Evolutionary conservation across 1,284 basidiomycete species (phyloP), one percentile per base, ranked within the genome.

Genomic region (Ganoderma resinaceum): DNA sequence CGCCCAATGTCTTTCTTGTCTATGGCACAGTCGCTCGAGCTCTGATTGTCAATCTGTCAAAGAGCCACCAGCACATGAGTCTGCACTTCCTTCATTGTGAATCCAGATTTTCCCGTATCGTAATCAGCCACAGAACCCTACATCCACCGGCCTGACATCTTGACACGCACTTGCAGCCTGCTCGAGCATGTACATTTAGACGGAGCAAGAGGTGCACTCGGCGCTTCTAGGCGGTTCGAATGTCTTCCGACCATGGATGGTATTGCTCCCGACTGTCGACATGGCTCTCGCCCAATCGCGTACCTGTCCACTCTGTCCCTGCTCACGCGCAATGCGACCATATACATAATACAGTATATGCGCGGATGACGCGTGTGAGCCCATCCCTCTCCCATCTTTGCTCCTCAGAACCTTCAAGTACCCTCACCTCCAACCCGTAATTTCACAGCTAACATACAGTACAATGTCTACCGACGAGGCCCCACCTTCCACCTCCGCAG

Each of bases 391-490:
- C 55, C 33, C 55, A 33, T n/a, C 31, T 20, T 18, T 26, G 49
- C 6, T 29, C 37, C 18, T 26, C n/a, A 2, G 18, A 18, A 9
- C 31, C 52, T 53, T 33, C 33, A 58, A 49, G 9, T 11, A 49
- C 46, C 29, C 46, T 26, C 46, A 49, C 14, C 23, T 49, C 46
- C 52, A 38, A n/a, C n/a, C 4, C 35, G 61, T 11, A 38, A 35
- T 35, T n/a, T n/a, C n/a, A n/a, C n/a, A n/a, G n/a, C n/a, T n/a
- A n/a, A n/a, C n/a, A n/a, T n/a, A n/a, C n/a, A n/a, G n/a, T n/a
- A n/a, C 42, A 2, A 68, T 68, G 66, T 61, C 66, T 31, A 33
- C 59, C 37, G 63, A 62, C 26, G 62, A 68, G 18, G 33, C n/a
- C 6, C 43, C 61, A 26, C 33, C 63, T 1, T 16, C 58, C 35